A percentile compares a stretch with the other conserved stretches of the same genome.
Evolutionary conservation across 2,329 filamentous ascomycete genomes (phyloP).

Genomic region (Lasiodiplodia hormozganensis): DNA sequence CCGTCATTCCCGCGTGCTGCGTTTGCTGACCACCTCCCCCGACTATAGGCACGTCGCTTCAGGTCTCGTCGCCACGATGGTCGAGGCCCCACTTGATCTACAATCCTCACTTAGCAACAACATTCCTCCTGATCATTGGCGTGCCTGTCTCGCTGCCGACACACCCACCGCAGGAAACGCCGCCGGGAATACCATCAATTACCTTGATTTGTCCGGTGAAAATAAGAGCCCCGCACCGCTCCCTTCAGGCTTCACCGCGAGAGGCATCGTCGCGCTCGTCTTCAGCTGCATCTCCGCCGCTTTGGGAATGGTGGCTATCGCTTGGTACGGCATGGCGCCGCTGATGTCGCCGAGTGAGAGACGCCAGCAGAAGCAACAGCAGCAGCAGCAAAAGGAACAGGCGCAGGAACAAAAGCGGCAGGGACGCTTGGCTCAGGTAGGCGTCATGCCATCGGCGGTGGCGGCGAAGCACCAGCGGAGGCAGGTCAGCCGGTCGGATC

Average conservation of each 20-base stretch:
- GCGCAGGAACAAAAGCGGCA: neutral
- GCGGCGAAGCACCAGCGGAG: constrained; percentile 14
- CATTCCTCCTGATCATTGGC: constrained; percentile 68
- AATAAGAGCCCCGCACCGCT: constrained; percentile 63
- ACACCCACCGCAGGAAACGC: constrained; percentile 72
- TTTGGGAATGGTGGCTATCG: constrained; percentile 70
- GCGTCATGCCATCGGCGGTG: constrained; percentile 7
- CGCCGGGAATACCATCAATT: constrained; percentile 71
- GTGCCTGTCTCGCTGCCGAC: constrained; percentile 62
- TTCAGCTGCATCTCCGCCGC: constrained; percentile 75
- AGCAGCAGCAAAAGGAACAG: neutral
- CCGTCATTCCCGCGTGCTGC: no score
- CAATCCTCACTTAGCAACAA: constrained; percentile 57
- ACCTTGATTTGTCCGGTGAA: constrained; percentile 61
- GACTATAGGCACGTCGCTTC: constrained; percentile 55
- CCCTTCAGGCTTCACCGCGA: constrained; percentile 72
- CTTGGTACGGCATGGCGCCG: constrained; percentile 66
- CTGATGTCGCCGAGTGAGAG: constrained; percentile 14
- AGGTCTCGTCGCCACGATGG: constrained; percentile 59
- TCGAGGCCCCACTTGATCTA: constrained; percentile 62
- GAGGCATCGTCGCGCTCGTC: constrained; percentile 75
- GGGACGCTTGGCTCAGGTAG: constrained; percentile 2
- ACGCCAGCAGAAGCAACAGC: neutral
- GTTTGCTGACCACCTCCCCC: neutral
- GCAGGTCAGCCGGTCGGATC: constrained; percentile 2